Evolutionary conservation across 306 rosid species (phyloP), one percentile per base, ranked within the genome.

Genomic region (Vicia faba): DNA sequence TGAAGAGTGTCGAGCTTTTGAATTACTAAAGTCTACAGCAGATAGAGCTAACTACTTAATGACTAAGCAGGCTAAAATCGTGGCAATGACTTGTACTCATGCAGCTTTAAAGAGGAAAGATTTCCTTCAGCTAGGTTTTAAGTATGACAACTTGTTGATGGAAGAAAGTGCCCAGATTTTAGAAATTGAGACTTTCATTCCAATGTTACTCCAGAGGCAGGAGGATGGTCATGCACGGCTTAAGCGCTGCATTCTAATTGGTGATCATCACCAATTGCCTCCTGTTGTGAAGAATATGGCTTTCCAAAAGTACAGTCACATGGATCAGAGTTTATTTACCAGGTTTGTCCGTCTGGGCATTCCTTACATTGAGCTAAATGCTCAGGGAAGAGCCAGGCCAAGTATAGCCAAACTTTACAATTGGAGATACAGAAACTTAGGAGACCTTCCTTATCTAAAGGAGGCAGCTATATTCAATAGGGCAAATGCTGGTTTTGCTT

Each of bases 231-330:
- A 85, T 73, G 99, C 99, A 13, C 83, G 99, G 79, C 99, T 93
- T 36, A 93, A 93, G 68, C 96, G 99, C 66, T 93, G 99, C 84
- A 90, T 93, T 75, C 72, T 93, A 61, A 90, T 93, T 75, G 99
- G 99, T 67, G 97, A 93, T 84, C 99, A 93, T 80, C 97, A 93
- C 66, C 99, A 93, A 77, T 79, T 93, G 85, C 99, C 99, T 71
- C 99, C 99, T 14, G 97, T 93, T 59, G 99, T 93, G 66, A 93
- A 93, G 86, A 93, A 93, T 71, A 93, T 93, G 97, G 99, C 99
- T 81, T 93, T 93, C 78, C 99, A 88, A 53, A 93, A 90, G 81
- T 93, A 93, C 68, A 93, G 99, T 72, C 99, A 93, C 80, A 93
- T 93, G 99, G 97, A 93, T 75, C 99, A 93, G 75, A 86, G 95